A percentile compares a stretch with the other conserved stretches of the same genome.
These are phyloP conservation scores for Carex sylvatica DNA, from an alignment of 202 grass and related monocot species.

Conservation along the genomic window DNA sequence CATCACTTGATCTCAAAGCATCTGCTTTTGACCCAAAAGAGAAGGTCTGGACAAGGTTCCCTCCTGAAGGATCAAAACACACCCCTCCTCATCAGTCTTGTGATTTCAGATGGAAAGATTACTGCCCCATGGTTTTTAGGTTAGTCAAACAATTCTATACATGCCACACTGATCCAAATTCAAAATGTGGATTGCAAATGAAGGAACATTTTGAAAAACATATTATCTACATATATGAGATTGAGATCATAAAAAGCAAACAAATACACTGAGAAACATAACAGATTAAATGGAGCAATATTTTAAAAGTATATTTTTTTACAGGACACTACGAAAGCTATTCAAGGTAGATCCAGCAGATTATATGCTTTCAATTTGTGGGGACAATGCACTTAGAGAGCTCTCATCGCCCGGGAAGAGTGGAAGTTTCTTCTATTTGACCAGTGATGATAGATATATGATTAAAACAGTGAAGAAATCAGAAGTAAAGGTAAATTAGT, in stretches of 20 bases:
- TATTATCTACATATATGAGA: background rate
- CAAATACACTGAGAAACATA: background rate
- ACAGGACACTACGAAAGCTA: slow-evolving; percentile 69
- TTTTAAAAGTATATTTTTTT: background rate
- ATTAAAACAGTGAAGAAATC: slow-evolving; percentile 96
- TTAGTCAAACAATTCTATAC: slow-evolving; percentile 29
- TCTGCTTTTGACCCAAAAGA: slow-evolving; percentile 93
- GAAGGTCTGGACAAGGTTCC: slow-evolving; percentile 93
- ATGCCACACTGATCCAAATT: background rate
- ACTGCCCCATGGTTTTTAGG: slow-evolving; percentile 91
- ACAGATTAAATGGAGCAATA: background rate
- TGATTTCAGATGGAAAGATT: slow-evolving; percentile 95
- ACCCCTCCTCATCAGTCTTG: slow-evolving; percentile 89
- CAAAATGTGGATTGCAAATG: background rate
- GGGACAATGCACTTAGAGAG: slow-evolving; percentile 71
- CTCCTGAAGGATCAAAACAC: slow-evolving; percentile 83
- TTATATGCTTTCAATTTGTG: slow-evolving; percentile 89
- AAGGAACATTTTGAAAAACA: background rate
- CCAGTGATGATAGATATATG: slow-evolving; percentile 79
- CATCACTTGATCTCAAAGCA: slow-evolving; percentile 66
- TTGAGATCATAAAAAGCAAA: background rate
- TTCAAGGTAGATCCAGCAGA: slow-evolving; percentile 87
- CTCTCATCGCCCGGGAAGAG: slow-evolving; percentile 92
- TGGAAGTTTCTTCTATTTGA: slow-evolving; percentile 95
- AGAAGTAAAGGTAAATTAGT: slow-evolving; percentile 71